Evolutionary conservation across 2,329 filamentous ascomycete genomes (phyloP), one percentile per base, ranked within the genome.

Genomic region (Talaromyces sp.): DNA sequence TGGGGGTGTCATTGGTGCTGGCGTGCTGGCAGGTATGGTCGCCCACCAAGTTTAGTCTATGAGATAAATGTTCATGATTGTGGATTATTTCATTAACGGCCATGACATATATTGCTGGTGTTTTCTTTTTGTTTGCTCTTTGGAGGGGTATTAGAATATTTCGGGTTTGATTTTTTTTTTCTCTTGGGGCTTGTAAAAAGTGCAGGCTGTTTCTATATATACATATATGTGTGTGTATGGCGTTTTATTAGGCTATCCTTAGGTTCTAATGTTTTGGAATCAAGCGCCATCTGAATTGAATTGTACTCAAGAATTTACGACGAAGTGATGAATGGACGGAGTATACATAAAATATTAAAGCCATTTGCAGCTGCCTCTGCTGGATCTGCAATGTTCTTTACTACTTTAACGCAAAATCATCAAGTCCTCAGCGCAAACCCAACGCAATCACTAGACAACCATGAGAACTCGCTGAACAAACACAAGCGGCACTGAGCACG

Each of bases 1-100:
- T 66, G 81, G 81, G 14, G 81, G 81, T n/a, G 78, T 84, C 31
- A 80, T 84, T 65, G 81, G 81, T 10, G 81, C 81, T n/a, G 81
- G 79, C 14, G 81, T 84, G 52, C 69, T 84, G 54, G 81, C 80
- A 24, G 80, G 80, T 1, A 83, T 78, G 76, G 73, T 78, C 60
- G 69, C 67, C 46, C 55, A 52, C 19, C 29, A 24, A 38, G 27
- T 3, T n/a, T 58, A 27, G 50, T 19, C 24, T n/a, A 46, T 24
- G 43, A 46, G 24, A n/a, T 13, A 46, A 24, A 17, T 43, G 31
- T 19, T 43, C 7, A 43, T 43, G 38, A 43, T 19, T 19, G 4
- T 43, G 41, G 8, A 19, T 21, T 21, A 6, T 41, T 41, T 46
- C 19, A 13, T 46, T 9, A 46, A 24, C 9, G 43, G 43, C 43